phyloP scores from a whole-genome alignment of 1,139 yeast species.

The Taiozyma sp. region DNA sequence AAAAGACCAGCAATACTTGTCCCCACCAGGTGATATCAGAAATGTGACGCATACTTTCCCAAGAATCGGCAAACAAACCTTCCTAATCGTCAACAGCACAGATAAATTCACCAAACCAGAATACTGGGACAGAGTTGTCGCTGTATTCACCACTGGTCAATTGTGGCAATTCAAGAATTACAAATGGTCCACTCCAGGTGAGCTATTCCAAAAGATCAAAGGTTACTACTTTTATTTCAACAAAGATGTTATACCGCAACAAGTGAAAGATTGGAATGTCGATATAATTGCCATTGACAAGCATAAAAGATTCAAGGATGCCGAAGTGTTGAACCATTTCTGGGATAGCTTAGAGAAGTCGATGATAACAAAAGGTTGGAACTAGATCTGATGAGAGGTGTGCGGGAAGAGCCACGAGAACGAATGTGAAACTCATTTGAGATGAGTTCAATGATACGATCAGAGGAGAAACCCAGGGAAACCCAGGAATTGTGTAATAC shows the following conservation, averaged over 20 bases:
- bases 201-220: slow-evolving; percentile 73
- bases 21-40: slow-evolving; percentile 20
- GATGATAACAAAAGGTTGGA: slow-evolving; percentile 40
- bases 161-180: slow-evolving; percentile 93
- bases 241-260: slow-evolving; percentile 76
- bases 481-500: background rate
- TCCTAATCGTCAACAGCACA: slow-evolving; percentile 81
- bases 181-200: slow-evolving; percentile 75
- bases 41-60: slow-evolving; percentile 49
- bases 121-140: slow-evolving; percentile 95
- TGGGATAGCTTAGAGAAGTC: slow-evolving; percentile 75
- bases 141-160: slow-evolving; percentile 95
- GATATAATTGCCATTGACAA: slow-evolving; percentile 73
- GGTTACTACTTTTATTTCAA: slow-evolving; percentile 76
- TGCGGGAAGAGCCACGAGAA: background rate
- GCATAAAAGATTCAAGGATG: slow-evolving; percentile 79
- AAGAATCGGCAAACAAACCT: slow-evolving; percentile 51
- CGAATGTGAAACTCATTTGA: background rate
- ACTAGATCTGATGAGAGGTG: background rate
- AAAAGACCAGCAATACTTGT: slow-evolving; percentile 8
- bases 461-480: background rate
- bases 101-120: slow-evolving; percentile 90
- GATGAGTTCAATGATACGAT: slow-evolving; percentile 1
- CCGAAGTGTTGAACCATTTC: slow-evolving; percentile 76
- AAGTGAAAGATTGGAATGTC: slow-evolving; percentile 84